Base-by-base conservation (phyloP, 2,329 filamentous ascomycete species). In the Diaporthe eres region DNA sequence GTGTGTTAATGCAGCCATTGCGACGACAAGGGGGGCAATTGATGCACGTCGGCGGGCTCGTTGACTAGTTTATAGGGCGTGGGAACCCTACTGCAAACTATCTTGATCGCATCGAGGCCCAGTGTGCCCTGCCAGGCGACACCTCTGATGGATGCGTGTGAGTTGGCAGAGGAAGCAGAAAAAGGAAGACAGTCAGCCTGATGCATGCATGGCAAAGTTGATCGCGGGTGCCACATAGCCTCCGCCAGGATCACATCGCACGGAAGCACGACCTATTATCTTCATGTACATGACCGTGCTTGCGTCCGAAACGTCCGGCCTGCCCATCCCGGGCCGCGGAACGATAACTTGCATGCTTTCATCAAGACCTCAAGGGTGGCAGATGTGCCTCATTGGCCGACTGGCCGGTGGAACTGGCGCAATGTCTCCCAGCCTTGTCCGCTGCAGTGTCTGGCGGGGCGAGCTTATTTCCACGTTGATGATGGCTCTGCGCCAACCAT, bases 301-400 rank as follows among this genome's bases (percentile, higher is more conserved):
- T 55, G 37, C 49, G 65, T 51, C 65, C 49, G 65, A 70, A 28
- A 51, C 37, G 34, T 39, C 47, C 57, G 39, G 31, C n/a, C 28
- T 65, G n/a, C 44, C 49, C 44, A 72, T 22, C 37, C 44, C 58
- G 34, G 47, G 71, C 44, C 34, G 47, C 57, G 55, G 53, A 74
- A 44, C 17, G 72, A 71, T 58, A 15, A 51, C 65, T 71, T 42
- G 65, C 34, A 63, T 67, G 47, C 67, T 34, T 28, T 71, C 25
- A 81, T 81, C 81, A 78, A 78, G 22, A 68, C 53, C 47, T 44
- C 70, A 77, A 63, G 31, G n/a, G 8, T 34, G 42, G 8, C 3
- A 13, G 42, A 42, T 22, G n/a, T 55, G 34, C 55, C n/a, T 74
- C n/a, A 81, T 81, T 81, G 80, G 80, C 22, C 72, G 55, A 49